Base-by-base conservation (phyloP, 352 stramenopile species). In the Phytophthora melonis region DNA sequence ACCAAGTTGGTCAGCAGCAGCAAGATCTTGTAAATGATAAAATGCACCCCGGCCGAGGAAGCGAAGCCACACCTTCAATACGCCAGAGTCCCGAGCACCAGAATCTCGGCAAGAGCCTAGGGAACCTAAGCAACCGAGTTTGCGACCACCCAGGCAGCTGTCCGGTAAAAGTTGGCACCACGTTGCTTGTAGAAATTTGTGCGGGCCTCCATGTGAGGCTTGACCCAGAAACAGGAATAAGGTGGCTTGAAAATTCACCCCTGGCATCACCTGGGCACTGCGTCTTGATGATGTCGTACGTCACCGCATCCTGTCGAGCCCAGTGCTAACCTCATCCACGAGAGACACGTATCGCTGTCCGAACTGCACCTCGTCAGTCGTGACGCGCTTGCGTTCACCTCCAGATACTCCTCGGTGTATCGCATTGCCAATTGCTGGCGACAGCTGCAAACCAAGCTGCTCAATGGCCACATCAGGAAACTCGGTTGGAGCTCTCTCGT, bases 271-370 rank as follows among this genome's bases (percentile, higher is more conserved):
- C 45, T 86, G 73, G 0, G 11, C 70, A 54, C 53, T 82, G 70
- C 14, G 61, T 67, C 52, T 67, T 68, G 54, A 81, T 71, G 58
- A 83, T 83, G 30, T 83, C 93, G 70, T 84, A 98, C 1, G 93
- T 97, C 1, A 91, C 96, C 5, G 90, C 83, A 23, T n/a, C n/a
- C 81, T 83, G 76, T 98, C 93, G 18, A 98, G 81, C 2, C 95
- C 95, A 14, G 93, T 98, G 65, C 84, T 94, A 66, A 98, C 97
- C 78, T 97, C 88, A 73, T 98, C 94, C 69, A 87, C 84, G 47
- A 94, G 87, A 13, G 87, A 73, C 43, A 97, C 82, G 53, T 83
- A 87, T 62, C 86, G 82, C 25, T 76, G 62, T 23, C 80, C 78
- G 50, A 93, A 87, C 47, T 96, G 68, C 86, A 98, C 98, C 76